Evolutionary conservation across 2,329 filamentous ascomycete species (phyloP), one percentile per base, ranked within the genome.

Genomic region (Teratosphaeria destructans): DNA sequence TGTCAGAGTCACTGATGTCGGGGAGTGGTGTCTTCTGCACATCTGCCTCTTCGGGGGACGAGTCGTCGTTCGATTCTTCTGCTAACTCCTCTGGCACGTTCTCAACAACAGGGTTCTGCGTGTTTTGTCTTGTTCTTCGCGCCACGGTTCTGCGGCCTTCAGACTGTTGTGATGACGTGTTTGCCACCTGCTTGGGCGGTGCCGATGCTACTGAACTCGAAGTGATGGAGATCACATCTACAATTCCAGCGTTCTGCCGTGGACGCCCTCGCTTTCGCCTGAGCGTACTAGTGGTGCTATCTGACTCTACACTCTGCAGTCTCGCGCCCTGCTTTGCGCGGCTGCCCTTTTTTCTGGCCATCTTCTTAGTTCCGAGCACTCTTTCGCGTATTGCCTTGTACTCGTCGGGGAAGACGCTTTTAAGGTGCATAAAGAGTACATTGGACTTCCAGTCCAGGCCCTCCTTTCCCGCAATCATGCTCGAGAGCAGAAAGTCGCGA

Each of bases 401-500:
- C 23, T 65, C 63, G 11, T 67, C 57, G 7, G 76, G 71, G 60
- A 73, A 77, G 26, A 66, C 70, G 37, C 67, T 66, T 57, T 69
- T 72, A 47, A 79, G 67, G 54, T 76, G 71, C 54, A 73, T 67
- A 61, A 74, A 79, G 3, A 81, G 60, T 2, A 75, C 72, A 5
- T 74, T 77, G 56, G 65, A 64, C 54, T 68, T 71, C 78, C 78
- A 80, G 14, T 68, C 67, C 26, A 79, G 67, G 16, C 72, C 75
- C 54, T 79, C 75, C 52, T 76, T 75, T 16, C 72, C 71, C 19
- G 70, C 72, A 54, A 78, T 55, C 71, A 80, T 79, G 53, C 72
- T 73, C 64, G 75, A 70, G 4, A 79, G 69, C 56, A 80, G 65
- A 60, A 79, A 79, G n/a, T 72, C 63, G 35, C 71, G 70, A 62